phyloP scores from a whole-genome alignment of 805 yeast genomes.

The Tetrapisispora nanseiensis region DNA sequence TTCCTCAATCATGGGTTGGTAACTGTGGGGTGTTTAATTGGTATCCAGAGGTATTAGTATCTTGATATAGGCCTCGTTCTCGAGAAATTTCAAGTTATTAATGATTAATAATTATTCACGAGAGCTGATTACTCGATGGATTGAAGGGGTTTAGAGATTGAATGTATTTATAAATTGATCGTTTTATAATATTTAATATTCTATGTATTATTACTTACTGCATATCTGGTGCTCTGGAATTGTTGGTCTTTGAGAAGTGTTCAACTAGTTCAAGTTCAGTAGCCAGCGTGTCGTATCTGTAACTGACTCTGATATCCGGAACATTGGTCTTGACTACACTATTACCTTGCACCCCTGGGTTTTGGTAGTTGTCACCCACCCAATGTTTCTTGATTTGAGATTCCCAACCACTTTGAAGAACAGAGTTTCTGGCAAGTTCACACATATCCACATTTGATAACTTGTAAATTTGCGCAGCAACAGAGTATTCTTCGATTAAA shows the following conservation, averaged over 20 bases:
- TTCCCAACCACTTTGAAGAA: constrained; percentile 91
- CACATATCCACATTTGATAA: constrained; percentile 94
- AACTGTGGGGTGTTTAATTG: too few species aligned
- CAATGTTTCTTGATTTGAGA: constrained; percentile 78
- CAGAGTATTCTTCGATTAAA: constrained; percentile 92
- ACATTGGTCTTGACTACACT: constrained; percentile 92
- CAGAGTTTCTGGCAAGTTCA: constrained; percentile 90
- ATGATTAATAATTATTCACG: too few species aligned
- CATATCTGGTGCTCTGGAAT: too few species aligned
- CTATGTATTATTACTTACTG: too few species aligned
- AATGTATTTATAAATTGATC: too few species aligned
- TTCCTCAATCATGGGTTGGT: too few species aligned
- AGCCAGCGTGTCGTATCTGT: constrained; percentile 69
- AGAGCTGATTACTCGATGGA: too few species aligned
- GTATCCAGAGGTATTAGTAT: too few species aligned
- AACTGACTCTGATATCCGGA: constrained; percentile 77
- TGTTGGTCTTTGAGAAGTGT: constrained; percentile 36
- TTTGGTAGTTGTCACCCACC: constrained; percentile 62
- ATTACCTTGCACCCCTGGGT: constrained; percentile 66
- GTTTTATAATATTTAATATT: too few species aligned
- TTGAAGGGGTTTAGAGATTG: too few species aligned
- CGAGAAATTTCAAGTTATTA: too few species aligned
- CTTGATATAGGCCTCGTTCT: too few species aligned
- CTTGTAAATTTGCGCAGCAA: constrained; percentile 95
- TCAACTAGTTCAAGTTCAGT: constrained; percentile 63